Evolutionary conservation across 2,329 filamentous ascomycete genomes (phyloP).

Genomic region (Trichoderma atrobrunneum): DNA sequence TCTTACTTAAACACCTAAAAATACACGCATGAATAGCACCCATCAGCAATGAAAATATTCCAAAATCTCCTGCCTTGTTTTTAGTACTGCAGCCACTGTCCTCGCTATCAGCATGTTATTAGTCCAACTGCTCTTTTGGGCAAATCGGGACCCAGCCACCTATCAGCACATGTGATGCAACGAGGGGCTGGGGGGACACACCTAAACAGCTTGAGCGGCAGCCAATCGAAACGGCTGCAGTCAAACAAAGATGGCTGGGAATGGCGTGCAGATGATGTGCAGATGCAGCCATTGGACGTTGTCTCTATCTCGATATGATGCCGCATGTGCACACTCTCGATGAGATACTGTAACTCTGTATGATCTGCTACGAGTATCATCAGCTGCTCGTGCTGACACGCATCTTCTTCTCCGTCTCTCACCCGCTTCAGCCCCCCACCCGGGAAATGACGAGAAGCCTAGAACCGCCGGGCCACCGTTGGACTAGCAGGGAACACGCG

Average conservation of each 20-base stretch:
- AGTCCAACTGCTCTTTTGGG: constrained; percentile 6
- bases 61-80: background rate
- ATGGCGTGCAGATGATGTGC: background rate
- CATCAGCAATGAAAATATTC: background rate
- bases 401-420: background rate
- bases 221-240: background rate
- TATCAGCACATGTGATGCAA: constrained; percentile 7
- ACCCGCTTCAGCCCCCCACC: background rate
- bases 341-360: background rate
- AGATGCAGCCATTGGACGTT: background rate
- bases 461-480: background rate
- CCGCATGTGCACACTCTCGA: background rate
- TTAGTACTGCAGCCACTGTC: background rate
- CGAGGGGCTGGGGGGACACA: background rate
- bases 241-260: background rate
- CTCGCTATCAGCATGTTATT: background rate
- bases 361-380: background rate
- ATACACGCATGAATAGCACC: background rate
- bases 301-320: background rate
- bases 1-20: background rate
- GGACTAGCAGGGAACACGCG: background rate
- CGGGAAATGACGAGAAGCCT: constrained; percentile 6
- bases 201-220: background rate
- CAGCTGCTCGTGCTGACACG: background rate
- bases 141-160: constrained; percentile 9